Percentiles rank a stretch among this genome's conserved stretches.
These are phyloP conservation scores for Phoma herbarum DNA, from an alignment of 2,329 filamentous ascomycete genomes.

Conservation along the genomic window DNA sequence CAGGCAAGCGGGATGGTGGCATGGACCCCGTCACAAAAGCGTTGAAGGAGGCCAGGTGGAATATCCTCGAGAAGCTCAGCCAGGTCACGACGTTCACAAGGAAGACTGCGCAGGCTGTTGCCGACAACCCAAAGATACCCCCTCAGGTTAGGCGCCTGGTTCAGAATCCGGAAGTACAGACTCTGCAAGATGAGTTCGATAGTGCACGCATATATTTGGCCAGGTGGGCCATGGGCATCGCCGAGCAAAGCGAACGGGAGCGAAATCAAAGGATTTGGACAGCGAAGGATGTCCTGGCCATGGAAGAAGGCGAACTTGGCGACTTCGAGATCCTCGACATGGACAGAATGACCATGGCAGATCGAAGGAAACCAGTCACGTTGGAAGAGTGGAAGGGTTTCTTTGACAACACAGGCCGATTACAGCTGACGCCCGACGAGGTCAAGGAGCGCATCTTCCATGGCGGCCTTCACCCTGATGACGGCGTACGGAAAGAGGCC, in stretches of 20 bases:
- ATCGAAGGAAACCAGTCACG: slow-evolving; percentile 79
- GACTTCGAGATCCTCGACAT: slow-evolving; percentile 93
- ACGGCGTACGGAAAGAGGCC: slow-evolving; percentile 93
- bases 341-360: slow-evolving; percentile 77
- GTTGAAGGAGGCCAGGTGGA: slow-evolving; percentile 95
- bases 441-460: slow-evolving; percentile 98
- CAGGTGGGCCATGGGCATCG: slow-evolving; percentile 98
- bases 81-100: slow-evolving; percentile 97
- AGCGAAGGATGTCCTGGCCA: slow-evolving; percentile 87
- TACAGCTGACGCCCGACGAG: slow-evolving; percentile 85
- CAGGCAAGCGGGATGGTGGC: slow-evolving; percentile 66
- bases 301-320: slow-evolving; percentile 93
- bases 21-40: slow-evolving; percentile 96
- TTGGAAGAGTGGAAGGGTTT: slow-evolving; percentile 89
- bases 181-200: slow-evolving; percentile 95
- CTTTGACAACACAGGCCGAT: slow-evolving; percentile 80
- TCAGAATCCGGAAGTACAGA: slow-evolving; percentile 93
- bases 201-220: slow-evolving; percentile 93
- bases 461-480: slow-evolving; percentile 85
- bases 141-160: slow-evolving; percentile 86
- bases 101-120: slow-evolving; percentile 87
- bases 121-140: slow-evolving; percentile 89
- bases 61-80: slow-evolving; percentile 93
- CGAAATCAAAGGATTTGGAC: slow-evolving; percentile 90
- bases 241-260: slow-evolving; percentile 93